Conservation (phyloP, 1,139 yeast species). For the Hansenula anomala region DNA sequence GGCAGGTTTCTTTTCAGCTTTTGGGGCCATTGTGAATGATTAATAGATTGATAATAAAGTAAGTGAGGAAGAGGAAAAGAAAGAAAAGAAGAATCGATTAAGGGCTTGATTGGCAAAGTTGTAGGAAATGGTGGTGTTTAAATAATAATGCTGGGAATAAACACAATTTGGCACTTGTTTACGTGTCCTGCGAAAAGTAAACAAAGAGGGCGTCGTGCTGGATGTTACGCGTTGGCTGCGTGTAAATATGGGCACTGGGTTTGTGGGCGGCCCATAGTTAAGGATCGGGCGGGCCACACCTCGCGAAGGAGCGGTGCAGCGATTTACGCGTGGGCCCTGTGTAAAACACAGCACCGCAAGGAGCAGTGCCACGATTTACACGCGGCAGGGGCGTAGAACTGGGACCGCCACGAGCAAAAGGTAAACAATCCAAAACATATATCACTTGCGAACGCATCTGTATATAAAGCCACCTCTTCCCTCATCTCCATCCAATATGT, state of each 20-base stretch:
- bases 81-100: not conserved
- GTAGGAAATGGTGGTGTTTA: conserved; percentile 6
- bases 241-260: conserved; percentile 4
- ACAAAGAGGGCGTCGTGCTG: not conserved
- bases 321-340: not conserved
- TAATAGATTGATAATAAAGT: conserved; percentile 4
- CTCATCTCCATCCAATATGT: no score
- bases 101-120: not conserved
- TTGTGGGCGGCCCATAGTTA: not conserved
- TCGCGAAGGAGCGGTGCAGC: not conserved
- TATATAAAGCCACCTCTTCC: no score
- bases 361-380: not conserved
- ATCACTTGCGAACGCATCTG: no score
- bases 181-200: not conserved
- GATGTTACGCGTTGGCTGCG: conserved; percentile 1
- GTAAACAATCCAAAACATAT: no score
- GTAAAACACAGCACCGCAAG: not conserved
- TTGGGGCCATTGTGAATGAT: conserved; percentile 78
- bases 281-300: not conserved
- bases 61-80: conserved; percentile 1
- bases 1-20: conserved; percentile 98
- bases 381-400: not conserved
- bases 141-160: no score
- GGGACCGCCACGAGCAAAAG: no score
- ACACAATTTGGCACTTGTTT: no score